A percentile compares a stretch with the other conserved stretches of the same genome.
Evolutionary conservation across 176 grass and related monocot genomes (phyloP).

Genomic region (Aegilops longissima): DNA sequence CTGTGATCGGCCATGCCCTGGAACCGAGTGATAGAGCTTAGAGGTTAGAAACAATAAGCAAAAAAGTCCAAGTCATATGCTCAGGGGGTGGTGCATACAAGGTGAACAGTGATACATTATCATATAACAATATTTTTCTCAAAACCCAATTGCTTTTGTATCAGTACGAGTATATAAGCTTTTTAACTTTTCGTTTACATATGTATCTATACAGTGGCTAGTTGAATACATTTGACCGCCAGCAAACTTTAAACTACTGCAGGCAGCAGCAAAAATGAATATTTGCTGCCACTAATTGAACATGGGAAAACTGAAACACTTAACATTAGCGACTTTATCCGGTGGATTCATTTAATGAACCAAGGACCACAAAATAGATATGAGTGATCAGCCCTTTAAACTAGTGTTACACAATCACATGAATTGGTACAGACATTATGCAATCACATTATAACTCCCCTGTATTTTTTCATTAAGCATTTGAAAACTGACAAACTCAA

Average conservation of each 20-base stretch:
- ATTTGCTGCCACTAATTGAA: background rate
- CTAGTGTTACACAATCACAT: background rate
- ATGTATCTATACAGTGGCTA: background rate
- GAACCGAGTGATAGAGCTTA: background rate
- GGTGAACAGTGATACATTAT: background rate
- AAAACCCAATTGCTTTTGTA: background rate
- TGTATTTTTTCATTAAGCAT: too few species aligned
- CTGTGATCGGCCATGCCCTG: slow-evolving; percentile 16
- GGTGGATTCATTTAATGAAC: background rate
- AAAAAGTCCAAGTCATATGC: background rate
- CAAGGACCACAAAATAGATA: background rate
- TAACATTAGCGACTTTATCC: background rate
- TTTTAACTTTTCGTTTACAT: background rate
- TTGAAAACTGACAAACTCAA: too few species aligned
- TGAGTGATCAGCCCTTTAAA: background rate
- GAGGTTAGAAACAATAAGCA: background rate
- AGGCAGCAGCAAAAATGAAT: slow-evolving; percentile 5
- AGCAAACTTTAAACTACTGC: slow-evolving; percentile 11
- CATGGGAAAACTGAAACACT: background rate
- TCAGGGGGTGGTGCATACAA: background rate
- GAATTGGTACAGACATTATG: background rate
- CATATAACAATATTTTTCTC: background rate
- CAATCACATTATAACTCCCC: background rate
- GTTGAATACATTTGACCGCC: background rate
- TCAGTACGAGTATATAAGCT: background rate